These are phyloP conservation scores for Fonsecaea nubica DNA, from an alignment of 2,329 filamentous ascomycete genomes.

Conservation along the genomic window DNA sequence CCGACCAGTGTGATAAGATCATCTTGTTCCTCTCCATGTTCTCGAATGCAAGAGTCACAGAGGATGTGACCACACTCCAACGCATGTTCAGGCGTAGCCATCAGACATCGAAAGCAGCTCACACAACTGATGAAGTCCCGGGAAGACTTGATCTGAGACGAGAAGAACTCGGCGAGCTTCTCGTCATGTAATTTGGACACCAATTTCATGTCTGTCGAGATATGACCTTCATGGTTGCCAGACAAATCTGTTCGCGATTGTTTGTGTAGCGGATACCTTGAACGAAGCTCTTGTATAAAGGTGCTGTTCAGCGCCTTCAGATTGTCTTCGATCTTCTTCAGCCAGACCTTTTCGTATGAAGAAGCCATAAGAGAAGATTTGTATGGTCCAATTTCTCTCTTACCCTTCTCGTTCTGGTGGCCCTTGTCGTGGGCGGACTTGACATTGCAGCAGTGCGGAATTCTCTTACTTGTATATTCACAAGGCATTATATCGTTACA, in stretches of 20 bases:
- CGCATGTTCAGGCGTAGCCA: background rate
- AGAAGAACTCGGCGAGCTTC: constrained; percentile 5
- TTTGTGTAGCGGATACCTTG: background rate
- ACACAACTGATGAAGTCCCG: background rate
- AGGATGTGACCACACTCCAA: background rate
- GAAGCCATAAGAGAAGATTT: constrained; percentile 4
- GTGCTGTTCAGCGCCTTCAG: background rate
- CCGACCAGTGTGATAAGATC: constrained; percentile 1
- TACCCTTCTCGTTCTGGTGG: constrained; percentile 4
- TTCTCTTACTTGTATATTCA: constrained; percentile 3
- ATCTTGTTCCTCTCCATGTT: constrained; percentile 1
- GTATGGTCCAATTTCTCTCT: background rate
- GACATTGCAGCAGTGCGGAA: background rate
- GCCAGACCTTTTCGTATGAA: constrained; percentile 1
- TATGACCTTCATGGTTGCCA: background rate
- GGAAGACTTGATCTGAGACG: background rate
- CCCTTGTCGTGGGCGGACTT: constrained; percentile 4
- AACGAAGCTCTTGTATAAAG: background rate
- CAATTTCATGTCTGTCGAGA: background rate
- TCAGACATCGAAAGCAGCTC: constrained; percentile 4
- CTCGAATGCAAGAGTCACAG: background rate
- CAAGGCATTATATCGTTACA: constrained; percentile 1
- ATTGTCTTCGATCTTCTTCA: constrained; percentile 5
- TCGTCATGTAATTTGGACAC: background rate
- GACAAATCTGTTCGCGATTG: background rate